Conservation (phyloP, 83 land plant species). For the Thuja plicata region DNA sequence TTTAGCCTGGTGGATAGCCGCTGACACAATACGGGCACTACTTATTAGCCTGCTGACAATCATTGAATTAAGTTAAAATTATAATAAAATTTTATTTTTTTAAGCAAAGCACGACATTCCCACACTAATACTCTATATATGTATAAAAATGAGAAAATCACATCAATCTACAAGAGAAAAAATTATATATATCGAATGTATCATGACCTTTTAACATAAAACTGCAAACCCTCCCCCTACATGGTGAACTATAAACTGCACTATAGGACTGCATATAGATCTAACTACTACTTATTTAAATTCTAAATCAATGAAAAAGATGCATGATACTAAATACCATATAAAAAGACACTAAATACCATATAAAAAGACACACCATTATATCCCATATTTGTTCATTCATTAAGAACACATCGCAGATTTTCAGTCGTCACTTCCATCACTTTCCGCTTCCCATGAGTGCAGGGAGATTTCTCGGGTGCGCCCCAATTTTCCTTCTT, state of each 20-base stretch:
- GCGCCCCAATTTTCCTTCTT: neutral
- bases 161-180: neutral
- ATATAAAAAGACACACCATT: neutral
- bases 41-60: too few species aligned
- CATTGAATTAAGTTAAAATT: too few species aligned
- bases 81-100: too few species aligned
- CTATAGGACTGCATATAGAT: neutral
- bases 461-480: neutral
- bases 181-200: too few species aligned
- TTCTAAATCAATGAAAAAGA: neutral
- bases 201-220: neutral
- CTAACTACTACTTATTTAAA: neutral
- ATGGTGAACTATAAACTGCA: neutral
- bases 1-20: too few species aligned
- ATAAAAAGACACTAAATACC: neutral
- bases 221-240: slow-evolving; percentile 13
- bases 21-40: too few species aligned
- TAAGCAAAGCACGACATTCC: neutral
- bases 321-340: neutral
- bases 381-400: neutral
- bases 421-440: neutral
- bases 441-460: slow-evolving; percentile 3
- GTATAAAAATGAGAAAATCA: neutral
- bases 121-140: neutral
- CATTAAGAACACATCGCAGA: neutral